Evolutionary conservation across 495 filamentous ascomycete species (phyloP), one percentile per base, ranked within the genome.

Genomic region (Cercophora newfieldiana): DNA sequence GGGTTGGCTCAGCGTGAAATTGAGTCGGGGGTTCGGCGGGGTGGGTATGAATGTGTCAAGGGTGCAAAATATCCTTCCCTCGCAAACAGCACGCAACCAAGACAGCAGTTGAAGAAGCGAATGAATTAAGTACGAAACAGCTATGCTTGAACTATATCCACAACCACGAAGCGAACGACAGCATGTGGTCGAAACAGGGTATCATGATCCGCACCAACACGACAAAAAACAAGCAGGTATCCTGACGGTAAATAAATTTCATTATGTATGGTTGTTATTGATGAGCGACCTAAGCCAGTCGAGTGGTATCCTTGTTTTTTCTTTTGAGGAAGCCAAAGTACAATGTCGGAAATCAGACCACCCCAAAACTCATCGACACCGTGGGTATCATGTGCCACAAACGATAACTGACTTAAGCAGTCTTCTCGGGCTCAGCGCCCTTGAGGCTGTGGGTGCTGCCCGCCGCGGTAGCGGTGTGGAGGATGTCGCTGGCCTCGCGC

Each of bases 401-500:
- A 37, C 61, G 49, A 22, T 25, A 26, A 50, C 10, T 7, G 22
- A 50, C 22, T 69, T 60, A 74, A 8, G 55, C 68, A 24, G 55
- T 33, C 72, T 73, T 73, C 72, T 74, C 72, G 26, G 60, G 44
- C 1, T 24, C 5, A 8, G 28, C 51, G 25, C 59, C 69, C 64
- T 74, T 77, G 59, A 77, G 59, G 65, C 73, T 75, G 29, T 67
- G 63, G n/a, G 65, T 37, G 24, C 71, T 68, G 64, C 69, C 70
- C 24, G 66, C 63, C 10, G 68, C 48, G 33, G 63, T 64, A 25
- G 56, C 7, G 1, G 55, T 65, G 24, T 59, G 51, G n/a, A 70
- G 18, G 30, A 69, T 54, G 14, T 70, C 68, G 51, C 66, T 66
- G 22, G 97, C 87, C 68, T 97, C 91, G 65, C 95, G 88, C 26